phyloP scores from a whole-genome alignment of 306 rosid species.

The Dryas alaskensis region DNA sequence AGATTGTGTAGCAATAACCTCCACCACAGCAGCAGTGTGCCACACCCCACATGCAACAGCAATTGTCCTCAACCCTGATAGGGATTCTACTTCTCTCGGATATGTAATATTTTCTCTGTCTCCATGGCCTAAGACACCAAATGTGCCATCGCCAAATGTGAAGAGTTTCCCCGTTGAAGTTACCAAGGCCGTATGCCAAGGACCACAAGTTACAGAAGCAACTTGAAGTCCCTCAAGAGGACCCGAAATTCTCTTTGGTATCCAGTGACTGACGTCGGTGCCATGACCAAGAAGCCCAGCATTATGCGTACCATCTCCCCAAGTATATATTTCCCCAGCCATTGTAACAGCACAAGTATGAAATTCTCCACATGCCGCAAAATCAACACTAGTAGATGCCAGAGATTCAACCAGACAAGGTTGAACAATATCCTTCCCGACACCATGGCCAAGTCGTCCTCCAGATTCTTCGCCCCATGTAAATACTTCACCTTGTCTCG shows the following conservation, averaged over 20 bases:
- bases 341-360: conserved; percentile 93
- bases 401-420: conserved; percentile 83
- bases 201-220: conserved; percentile 95
- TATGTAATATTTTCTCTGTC: conserved; percentile 66
- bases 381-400: conserved; percentile 64
- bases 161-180: conserved; percentile 84
- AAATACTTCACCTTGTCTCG: conserved; percentile 93
- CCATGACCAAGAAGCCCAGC: conserved; percentile 99
- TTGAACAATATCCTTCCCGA: conserved; percentile 76
- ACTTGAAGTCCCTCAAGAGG: conserved; percentile 90
- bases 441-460: conserved; percentile 99
- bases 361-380: conserved; percentile 97
- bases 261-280: conserved; percentile 86
- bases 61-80: conserved; percentile 79
- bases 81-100: conserved; percentile 87
- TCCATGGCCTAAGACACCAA: conserved; percentile 96
- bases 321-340: conserved; percentile 88
- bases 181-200: conserved; percentile 96
- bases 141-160: conserved; percentile 97
- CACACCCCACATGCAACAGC: conserved; percentile 98
- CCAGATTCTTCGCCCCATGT: conserved; percentile 99
- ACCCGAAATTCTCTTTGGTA: conserved; percentile 85
- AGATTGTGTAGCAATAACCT: conserved; percentile 87
- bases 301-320: conserved; percentile 98
- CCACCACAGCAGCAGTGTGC: conserved; percentile 98